A percentile compares a stretch with the other conserved stretches of the same genome.
Evolutionary conservation across 805 yeast genomes (phyloP).

Genomic region (Metschnikowia santaceciliae): DNA sequence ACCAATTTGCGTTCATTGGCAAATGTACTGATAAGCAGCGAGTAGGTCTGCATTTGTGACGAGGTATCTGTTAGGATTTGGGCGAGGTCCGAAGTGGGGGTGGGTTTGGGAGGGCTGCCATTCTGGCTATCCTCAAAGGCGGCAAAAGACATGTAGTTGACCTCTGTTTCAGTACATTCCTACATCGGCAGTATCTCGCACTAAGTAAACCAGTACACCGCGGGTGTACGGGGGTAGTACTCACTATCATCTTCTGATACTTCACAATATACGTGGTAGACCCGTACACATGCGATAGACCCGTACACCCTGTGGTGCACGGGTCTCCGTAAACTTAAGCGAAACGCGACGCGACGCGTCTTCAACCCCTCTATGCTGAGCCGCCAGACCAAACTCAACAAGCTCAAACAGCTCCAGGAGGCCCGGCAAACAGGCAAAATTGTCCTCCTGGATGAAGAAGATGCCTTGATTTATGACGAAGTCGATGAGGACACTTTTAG

Average conservation of each 20-base stretch:
- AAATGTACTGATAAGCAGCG: conserved; percentile 46
- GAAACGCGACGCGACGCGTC: background rate
- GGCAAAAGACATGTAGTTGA: conserved; percentile 48
- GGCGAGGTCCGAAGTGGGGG: conserved; percentile 27
- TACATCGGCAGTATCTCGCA: no score
- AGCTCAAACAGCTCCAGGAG: conserved; percentile 58
- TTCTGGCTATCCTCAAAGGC: conserved; percentile 51
- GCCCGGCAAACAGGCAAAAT: conserved; percentile 60
- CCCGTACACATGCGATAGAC: background rate
- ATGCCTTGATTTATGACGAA: conserved; percentile 73
- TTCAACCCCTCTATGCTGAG: conserved; percentile 22
- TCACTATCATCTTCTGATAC: background rate
- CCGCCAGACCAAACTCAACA: conserved; percentile 36
- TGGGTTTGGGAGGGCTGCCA: conserved; percentile 4
- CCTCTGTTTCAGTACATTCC: no score
- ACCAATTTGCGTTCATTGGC: conserved; percentile 47
- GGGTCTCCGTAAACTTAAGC: background rate
- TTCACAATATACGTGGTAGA: background rate
- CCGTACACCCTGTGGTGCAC: no score
- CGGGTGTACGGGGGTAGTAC: background rate
- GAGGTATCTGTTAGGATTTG: conserved; percentile 34
- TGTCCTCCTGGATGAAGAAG: conserved; percentile 41
- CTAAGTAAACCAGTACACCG: background rate
- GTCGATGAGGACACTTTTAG: conserved; percentile 79
- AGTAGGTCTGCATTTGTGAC: conserved; percentile 42